Percentiles rank a stretch among this genome's conserved stretches.
Evolutionary conservation across 2,329 filamentous ascomycete genomes (phyloP).

Genomic region (Colletotrichum liaoningense): DNA sequence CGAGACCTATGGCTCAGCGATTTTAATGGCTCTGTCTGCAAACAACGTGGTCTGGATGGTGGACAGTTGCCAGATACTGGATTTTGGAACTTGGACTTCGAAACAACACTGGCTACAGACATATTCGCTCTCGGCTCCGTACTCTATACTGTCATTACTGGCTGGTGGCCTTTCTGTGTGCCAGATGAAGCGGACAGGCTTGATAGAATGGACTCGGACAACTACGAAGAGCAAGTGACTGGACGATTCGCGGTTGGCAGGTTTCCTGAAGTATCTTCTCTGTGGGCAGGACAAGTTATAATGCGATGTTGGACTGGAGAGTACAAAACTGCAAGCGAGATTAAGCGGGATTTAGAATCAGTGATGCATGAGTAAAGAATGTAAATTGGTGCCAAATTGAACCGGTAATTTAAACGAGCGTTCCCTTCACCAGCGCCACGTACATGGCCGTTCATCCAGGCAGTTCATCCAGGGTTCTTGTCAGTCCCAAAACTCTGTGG

Average conservation of each 20-base stretch:
- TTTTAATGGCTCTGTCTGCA: too few species aligned
- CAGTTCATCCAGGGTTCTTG: too few species aligned
- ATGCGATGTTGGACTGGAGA: conserved; percentile 5
- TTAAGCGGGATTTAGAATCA: not conserved
- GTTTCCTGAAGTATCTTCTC: not conserved
- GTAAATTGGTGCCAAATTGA: not conserved
- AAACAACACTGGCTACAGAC: not conserved
- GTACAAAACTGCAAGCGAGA: not conserved
- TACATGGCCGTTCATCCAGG: too few species aligned
- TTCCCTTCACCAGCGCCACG: too few species aligned
- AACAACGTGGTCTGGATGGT: too few species aligned
- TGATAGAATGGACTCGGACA: not conserved
- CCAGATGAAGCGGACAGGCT: not conserved
- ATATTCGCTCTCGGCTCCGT: conserved; percentile 9
- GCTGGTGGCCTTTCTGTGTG: conserved; percentile 11
- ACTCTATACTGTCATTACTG: not conserved
- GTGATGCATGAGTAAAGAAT: not conserved
- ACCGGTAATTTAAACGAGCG: too few species aligned
- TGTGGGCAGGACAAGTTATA: not conserved
- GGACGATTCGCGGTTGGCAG: not conserved
- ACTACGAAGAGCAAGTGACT: not conserved
- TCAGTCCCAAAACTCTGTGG: too few species aligned
- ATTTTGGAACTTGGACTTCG: conserved; percentile 2
- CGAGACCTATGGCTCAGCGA: too few species aligned
- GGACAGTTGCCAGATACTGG: not conserved